Evolutionary conservation across 202 grass and related monocot species (phyloP).

Genomic region (Tripidium arundinaceum): DNA sequence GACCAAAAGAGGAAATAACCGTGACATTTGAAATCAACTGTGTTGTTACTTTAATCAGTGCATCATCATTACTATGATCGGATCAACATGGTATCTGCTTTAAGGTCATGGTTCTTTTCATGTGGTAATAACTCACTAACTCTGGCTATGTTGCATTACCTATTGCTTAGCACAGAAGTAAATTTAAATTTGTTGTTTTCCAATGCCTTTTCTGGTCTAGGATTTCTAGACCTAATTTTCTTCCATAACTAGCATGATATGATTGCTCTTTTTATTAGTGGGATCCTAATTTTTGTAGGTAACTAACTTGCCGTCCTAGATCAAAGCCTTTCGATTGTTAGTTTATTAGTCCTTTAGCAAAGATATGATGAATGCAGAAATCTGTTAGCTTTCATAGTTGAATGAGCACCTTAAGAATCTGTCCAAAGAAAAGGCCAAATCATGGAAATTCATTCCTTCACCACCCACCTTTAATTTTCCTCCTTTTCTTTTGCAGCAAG

Average conservation of each 20-base stretch:
- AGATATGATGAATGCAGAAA: conserved; percentile 21
- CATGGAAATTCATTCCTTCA: conserved; percentile 44
- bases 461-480: conserved; percentile 30
- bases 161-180: conserved; percentile 46
- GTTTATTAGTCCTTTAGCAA: conserved; percentile 13
- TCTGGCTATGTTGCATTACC: neutral
- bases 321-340: conserved; percentile 2
- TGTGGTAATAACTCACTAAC: neutral
- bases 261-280: conserved; percentile 36
- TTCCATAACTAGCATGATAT: conserved; percentile 19
- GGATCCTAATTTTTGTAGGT: conserved; percentile 21
- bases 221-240: conserved; percentile 32
- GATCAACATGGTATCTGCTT: conserved; percentile 21
- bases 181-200: conserved; percentile 3
- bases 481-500: conserved; percentile 41
- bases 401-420: conserved; percentile 46
- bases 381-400: conserved; percentile 47
- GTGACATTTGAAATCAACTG: conserved; percentile 10
- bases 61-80: conserved; percentile 36
- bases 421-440: conserved; percentile 36
- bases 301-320: conserved; percentile 19
- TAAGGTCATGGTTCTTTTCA: conserved; percentile 31
- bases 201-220: conserved; percentile 19
- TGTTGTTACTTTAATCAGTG: conserved; percentile 33
- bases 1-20: conserved; percentile 24